Conservation (phyloP, 2,329 filamentous ascomycete genomes). For the Fusarium neocosmosporiellum region DNA sequence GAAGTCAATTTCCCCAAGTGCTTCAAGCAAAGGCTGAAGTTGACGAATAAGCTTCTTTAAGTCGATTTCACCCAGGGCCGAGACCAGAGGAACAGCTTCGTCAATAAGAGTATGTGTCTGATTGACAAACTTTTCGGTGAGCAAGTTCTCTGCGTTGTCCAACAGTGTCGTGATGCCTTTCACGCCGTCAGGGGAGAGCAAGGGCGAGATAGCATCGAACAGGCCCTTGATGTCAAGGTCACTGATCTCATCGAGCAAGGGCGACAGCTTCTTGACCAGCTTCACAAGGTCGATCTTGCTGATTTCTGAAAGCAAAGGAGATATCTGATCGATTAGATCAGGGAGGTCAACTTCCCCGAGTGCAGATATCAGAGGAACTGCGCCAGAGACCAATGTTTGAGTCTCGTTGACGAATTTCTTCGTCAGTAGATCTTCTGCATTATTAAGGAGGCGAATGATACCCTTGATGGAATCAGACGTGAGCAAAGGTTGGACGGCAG, state of each 20-base stretch:
- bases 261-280: conserved; percentile 44
- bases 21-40: conserved; percentile 46
- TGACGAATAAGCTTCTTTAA: conserved; percentile 48
- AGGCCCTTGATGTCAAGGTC: conserved; percentile 49
- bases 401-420: conserved; percentile 45
- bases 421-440: conserved; percentile 45
- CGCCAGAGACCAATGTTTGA: conserved; percentile 43
- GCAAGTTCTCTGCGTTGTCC: conserved; percentile 50
- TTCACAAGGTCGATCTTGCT: conserved; percentile 46
- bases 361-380: conserved; percentile 40
- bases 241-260: conserved; percentile 45
- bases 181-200: conserved; percentile 49
- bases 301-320: conserved; percentile 47
- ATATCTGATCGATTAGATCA: conserved; percentile 40
- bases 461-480: conserved; percentile 44
- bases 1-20: conserved; percentile 49
- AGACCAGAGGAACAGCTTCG: conserved; percentile 51
- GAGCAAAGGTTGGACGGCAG: conserved; percentile 42
- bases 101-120: conserved; percentile 47
- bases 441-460: conserved; percentile 46
- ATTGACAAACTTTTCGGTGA: conserved; percentile 46
- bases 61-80: conserved; percentile 49
- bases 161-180: conserved; percentile 49
- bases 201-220: conserved; percentile 47
- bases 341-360: conserved; percentile 39